Evolutionary conservation across 768 basidiomycete genomes (phyloP).

Genomic region (Symmetrospora coprosmae): DNA sequence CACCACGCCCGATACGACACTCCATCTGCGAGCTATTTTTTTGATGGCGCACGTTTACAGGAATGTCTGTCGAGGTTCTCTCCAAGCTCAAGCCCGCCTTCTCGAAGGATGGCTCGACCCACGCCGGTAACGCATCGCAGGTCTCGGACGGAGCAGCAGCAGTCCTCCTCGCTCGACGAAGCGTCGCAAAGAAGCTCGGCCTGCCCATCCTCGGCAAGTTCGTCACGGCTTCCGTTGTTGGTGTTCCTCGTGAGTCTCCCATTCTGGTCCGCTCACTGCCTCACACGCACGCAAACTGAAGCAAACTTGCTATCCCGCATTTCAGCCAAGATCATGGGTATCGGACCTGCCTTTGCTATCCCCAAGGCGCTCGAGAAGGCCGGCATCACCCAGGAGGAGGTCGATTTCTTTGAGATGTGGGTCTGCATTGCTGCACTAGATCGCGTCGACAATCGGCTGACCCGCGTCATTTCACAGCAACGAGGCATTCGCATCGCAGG

Average conservation of each 20-base stretch:
- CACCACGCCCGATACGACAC: constrained; percentile 56
- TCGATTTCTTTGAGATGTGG: constrained; percentile 55
- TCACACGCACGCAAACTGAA: constrained; percentile 31
- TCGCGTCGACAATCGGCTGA: background rate
- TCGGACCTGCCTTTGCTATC: constrained; percentile 74
- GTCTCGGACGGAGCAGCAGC: constrained; percentile 90
- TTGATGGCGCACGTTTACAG: constrained; percentile 32
- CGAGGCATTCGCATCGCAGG: constrained; percentile 38
- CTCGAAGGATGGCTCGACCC: constrained; percentile 40
- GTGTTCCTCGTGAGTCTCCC: constrained; percentile 44
- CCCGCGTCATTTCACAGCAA: background rate
- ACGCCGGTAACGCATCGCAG: constrained; percentile 40
- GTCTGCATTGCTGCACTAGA: background rate
- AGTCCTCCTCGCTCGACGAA: constrained; percentile 65
- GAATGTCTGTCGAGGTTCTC: constrained; percentile 65
- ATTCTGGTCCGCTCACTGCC: constrained; percentile 11
- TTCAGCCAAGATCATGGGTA: constrained; percentile 19
- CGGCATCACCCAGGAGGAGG: constrained; percentile 53
- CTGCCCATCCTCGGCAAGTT: constrained; percentile 81
- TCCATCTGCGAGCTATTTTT: constrained; percentile 51
- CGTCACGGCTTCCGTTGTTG: constrained; percentile 53
- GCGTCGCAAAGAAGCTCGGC: constrained; percentile 62
- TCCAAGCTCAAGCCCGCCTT: constrained; percentile 73
- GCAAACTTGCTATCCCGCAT: constrained; percentile 12
- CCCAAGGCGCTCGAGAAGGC: constrained; percentile 53